Evolutionary conservation across 768 basidiomycete species (phyloP).

Genomic region (Chalciporus piperatus): DNA sequence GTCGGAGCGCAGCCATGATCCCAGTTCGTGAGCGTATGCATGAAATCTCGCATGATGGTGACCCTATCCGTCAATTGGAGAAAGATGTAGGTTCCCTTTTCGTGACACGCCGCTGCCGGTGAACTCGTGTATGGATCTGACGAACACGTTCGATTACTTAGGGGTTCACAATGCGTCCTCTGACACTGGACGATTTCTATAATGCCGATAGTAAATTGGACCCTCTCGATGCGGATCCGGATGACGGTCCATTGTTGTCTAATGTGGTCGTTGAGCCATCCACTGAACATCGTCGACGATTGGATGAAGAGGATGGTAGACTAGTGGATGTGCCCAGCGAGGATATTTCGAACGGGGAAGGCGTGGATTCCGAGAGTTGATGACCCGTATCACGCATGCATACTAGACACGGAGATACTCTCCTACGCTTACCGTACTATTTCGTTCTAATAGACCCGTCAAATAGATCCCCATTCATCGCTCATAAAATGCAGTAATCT

Average conservation of each 20-base stretch:
- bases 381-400: conserved; percentile 4
- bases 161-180: conserved; percentile 77
- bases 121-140: neutral
- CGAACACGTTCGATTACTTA: conserved; percentile 22
- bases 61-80: conserved; percentile 44
- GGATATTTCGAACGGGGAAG: neutral
- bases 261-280: neutral
- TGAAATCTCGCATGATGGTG: conserved; percentile 42
- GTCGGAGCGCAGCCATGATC: conserved; percentile 91
- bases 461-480: conserved; percentile 2
- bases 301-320: conserved; percentile 1
- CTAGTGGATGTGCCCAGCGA: neutral
- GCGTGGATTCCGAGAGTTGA: neutral
- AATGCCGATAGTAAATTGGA: conserved; percentile 35
- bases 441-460: conserved; percentile 6
- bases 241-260: conserved; percentile 23
- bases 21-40: conserved; percentile 85
- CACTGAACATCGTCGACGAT: neutral
- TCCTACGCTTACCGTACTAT: conserved; percentile 6
- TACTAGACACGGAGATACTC: neutral
- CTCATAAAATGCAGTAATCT: no score
- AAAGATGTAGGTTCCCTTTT: conserved; percentile 36
- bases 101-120: neutral
- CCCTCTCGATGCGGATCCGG: conserved; percentile 21
- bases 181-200: conserved; percentile 70